Conservation (phyloP, 768 basidiomycete species). For the Leucocoprinus leucothites region DNA sequence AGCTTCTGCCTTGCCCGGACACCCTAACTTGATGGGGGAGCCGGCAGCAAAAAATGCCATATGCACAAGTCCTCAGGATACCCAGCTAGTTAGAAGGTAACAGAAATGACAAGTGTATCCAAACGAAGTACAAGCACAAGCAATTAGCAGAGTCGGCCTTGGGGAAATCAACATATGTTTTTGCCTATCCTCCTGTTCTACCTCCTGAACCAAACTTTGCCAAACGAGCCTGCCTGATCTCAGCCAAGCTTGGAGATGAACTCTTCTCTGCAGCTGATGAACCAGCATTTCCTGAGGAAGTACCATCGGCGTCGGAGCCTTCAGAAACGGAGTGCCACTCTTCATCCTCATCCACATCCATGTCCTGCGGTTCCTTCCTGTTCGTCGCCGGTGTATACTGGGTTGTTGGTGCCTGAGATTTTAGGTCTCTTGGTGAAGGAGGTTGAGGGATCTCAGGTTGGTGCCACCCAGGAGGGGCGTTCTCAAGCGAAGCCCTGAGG, state of each 20-base stretch:
- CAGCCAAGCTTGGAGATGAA: slow-evolving; percentile 53
- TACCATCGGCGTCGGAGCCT: slow-evolving; percentile 16
- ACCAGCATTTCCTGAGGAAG: slow-evolving; percentile 14
- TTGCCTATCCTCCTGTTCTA: too few relatives aligned
- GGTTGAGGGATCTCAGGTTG: slow-evolving; percentile 25
- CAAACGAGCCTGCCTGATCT: slow-evolving; percentile 60
- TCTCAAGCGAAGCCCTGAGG: slow-evolving; percentile 75
- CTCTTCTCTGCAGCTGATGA: slow-evolving; percentile 20
- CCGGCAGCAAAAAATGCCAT: too few relatives aligned
- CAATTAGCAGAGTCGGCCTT: too few relatives aligned
- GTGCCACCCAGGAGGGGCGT: slow-evolving; percentile 50
- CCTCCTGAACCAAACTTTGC: slow-evolving; percentile 52
- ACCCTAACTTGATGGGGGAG: too few relatives aligned
- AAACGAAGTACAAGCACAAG: too few relatives aligned
- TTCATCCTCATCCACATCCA: slow-evolving; percentile 2
- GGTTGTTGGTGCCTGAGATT: not conserved
- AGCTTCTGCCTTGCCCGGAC: too few relatives aligned
- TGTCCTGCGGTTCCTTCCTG: not conserved
- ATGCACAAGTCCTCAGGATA: too few relatives aligned
- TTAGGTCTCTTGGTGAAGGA: slow-evolving; percentile 6
- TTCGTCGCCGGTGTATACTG: not conserved
- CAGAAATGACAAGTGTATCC: too few relatives aligned
- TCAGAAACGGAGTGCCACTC: slow-evolving; percentile 7
- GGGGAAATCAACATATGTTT: too few relatives aligned
- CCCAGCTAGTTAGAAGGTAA: too few relatives aligned